Base-by-base conservation (phyloP, 257 asterid species). In the Plantago ovata region DNA sequence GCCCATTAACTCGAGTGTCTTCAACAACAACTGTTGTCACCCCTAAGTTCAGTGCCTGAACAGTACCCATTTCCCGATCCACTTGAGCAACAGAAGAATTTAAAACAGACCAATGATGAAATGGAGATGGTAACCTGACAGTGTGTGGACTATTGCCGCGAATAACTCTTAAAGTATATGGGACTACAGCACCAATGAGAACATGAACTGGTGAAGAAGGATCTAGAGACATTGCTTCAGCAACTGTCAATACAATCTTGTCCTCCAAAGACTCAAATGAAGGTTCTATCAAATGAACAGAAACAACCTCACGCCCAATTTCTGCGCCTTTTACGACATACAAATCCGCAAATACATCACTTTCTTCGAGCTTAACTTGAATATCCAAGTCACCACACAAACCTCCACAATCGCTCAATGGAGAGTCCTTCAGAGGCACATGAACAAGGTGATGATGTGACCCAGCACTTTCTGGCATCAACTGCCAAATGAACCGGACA, bases 181-280 rank as follows among this genome's bases (percentile, higher is more conserved):
- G 79, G 58, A 91, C 73, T 66, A 77, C 70, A 46, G 91, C 98
- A 68, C 89, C 98, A 64, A 83, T 64, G 57, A 87, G 85, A 68
- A 91, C 94, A 73, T 69, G 70, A 23, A 87, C 89, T 42, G 96
- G 98, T 6, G 98, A 91, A 4, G 94, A 84, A 69, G 98, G 98
- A 60, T 87, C 80, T 10, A 91, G 81, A 71, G 94, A 81, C 90
- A 91, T 91, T 38, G 96, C 98, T 85, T 91, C 98, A 43, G 98
- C 96, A 39, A 87, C 95, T 21, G 96, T 91, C 72, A 91, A 72
- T 46, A 67, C 77, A 78, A 91, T 80, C 61, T 83, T 76, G 76
- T 91, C 98, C 16, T 52, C 78, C 82, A 83, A 63, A 59, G 76
- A 68, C 66, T 72, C 75, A 43, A 73, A 62, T 38, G 84, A 78